These are phyloP conservation scores for Aristolochia californica DNA, from an alignment of 164 flowering plant species.

Conservation along the genomic window DNA sequence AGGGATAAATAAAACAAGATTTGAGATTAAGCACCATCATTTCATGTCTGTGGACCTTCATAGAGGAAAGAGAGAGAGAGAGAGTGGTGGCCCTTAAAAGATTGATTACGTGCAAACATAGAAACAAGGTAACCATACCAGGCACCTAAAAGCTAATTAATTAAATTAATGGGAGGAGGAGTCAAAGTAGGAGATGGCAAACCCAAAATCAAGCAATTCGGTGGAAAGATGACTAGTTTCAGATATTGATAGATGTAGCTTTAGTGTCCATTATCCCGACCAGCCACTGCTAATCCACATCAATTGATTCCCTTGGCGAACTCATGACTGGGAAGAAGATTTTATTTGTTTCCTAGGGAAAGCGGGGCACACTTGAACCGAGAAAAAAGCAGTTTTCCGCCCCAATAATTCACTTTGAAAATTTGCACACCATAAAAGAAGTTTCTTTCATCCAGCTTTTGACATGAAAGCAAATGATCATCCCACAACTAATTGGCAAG, in stretches of 20 bases:
- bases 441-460: slow-evolving; percentile 11
- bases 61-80: not conserved
- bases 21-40: not conserved
- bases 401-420: slow-evolving; percentile 9
- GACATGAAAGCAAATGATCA: slow-evolving; percentile 8
- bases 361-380: slow-evolving; percentile 2
- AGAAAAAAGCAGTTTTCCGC: not conserved
- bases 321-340: slow-evolving; percentile 4
- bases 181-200: slow-evolving; percentile 8
- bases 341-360: slow-evolving; percentile 3
- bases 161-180: not conserved
- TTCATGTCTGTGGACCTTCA: not conserved
- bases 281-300: slow-evolving; percentile 3
- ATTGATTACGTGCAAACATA: not conserved
- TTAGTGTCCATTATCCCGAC: not conserved
- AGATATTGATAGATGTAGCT: slow-evolving; percentile 4
- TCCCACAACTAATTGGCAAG: not conserved
- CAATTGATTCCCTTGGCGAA: not conserved
- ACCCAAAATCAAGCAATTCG: slow-evolving; percentile 8
- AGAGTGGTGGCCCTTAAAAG: slow-evolving; percentile 5
- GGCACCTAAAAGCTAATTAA: slow-evolving; percentile 1
- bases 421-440: slow-evolving; percentile 1
- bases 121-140: slow-evolving; percentile 1
- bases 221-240: slow-evolving; percentile 8
- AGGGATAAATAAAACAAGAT: not conserved